These are phyloP conservation scores for Claviceps spartinae DNA, from an alignment of 2,329 filamentous ascomycete species.

Conservation along the genomic window DNA sequence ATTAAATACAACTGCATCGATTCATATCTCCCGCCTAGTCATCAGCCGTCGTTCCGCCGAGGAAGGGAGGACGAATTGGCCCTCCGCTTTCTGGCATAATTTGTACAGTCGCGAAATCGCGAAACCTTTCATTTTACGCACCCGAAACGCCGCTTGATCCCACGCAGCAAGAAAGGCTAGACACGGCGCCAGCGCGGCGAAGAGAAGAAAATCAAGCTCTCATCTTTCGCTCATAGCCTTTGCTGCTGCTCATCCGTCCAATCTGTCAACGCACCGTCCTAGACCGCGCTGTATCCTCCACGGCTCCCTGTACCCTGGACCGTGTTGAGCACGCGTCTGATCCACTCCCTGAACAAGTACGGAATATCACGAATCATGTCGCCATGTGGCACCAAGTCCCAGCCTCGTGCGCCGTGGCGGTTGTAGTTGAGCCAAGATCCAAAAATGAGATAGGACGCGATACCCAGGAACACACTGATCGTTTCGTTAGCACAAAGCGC, in stretches of 20 bases:
- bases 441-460: slow-evolving; percentile 87
- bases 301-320: slow-evolving; percentile 72
- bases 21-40: no score
- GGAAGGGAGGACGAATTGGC: background rate
- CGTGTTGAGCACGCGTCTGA: slow-evolving; percentile 64
- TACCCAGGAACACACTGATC: slow-evolving; percentile 64
- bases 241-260: background rate
- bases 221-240: background rate
- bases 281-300: slow-evolving; percentile 92
- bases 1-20: no score
- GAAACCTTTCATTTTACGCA: slow-evolving; percentile 11
- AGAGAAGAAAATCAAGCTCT: background rate
- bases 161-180: background rate
- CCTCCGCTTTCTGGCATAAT: background rate
- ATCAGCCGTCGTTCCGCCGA: background rate
- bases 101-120: slow-evolving; percentile 15
- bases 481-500: background rate
- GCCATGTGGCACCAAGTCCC: slow-evolving; percentile 86
- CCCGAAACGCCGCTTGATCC: slow-evolving; percentile 12
- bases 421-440: slow-evolving; percentile 99
- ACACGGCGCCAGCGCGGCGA: background rate
- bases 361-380: slow-evolving; percentile 87
- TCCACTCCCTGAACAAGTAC: slow-evolving; percentile 83
- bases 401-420: slow-evolving; percentile 85
- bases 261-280: slow-evolving; percentile 13